Evolutionary conservation across 148 eudicot species (phyloP).

Genomic region (Drosera capensis): DNA sequence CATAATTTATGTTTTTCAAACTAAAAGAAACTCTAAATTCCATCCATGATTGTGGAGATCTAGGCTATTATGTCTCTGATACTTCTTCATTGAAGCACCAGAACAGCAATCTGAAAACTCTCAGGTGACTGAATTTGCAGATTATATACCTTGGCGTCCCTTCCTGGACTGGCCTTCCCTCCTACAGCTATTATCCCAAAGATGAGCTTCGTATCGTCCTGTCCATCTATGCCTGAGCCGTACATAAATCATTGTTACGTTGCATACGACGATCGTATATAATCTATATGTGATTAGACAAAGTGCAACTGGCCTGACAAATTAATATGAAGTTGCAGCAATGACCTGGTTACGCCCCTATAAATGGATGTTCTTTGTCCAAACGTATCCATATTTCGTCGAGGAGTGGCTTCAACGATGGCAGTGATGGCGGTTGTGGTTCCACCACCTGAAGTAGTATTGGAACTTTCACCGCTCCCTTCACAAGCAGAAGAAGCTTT

Average conservation of each 20-base stretch:
- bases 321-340: not conserved
- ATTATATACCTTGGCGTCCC: conserved; percentile 76
- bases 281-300: not conserved
- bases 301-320: not conserved
- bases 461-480: conserved; percentile 18
- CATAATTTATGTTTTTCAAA: too few species aligned
- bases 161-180: conserved; percentile 95
- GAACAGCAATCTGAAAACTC: too few species aligned
- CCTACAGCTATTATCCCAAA: conserved; percentile 63
- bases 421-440: conserved; percentile 13
- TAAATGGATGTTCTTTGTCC: conserved; percentile 93
- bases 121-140: too few species aligned
- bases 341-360: conserved; percentile 88
- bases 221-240: conserved; percentile 67
- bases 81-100: too few species aligned
- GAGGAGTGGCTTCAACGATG: conserved; percentile 62
- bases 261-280: not conserved
- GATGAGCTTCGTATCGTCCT: conserved; percentile 30
- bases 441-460: too few species aligned
- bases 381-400: conserved; percentile 75
- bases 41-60: too few species aligned
- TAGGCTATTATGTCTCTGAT: too few species aligned
- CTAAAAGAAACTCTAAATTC: not conserved
- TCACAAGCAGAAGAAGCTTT: conserved; percentile 44
- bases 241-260: not conserved